These are phyloP conservation scores for Penicillium antarcticum DNA, from an alignment of 495 filamentous ascomycete genomes.

Conservation along the genomic window DNA sequence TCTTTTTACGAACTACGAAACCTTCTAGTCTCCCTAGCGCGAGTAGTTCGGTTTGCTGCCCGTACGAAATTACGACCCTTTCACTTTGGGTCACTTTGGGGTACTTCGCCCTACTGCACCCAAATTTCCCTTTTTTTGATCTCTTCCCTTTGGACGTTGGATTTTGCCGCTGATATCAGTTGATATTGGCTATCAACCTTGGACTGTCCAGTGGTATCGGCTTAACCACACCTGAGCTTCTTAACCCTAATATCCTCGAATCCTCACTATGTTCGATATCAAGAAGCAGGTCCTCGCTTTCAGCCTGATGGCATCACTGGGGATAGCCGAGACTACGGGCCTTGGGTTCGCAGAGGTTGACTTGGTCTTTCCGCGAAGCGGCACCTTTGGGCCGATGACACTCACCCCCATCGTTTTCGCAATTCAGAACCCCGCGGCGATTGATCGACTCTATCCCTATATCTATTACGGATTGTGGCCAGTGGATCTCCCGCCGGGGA, in stretches of 20 bases:
- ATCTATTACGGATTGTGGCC: constrained; percentile 1
- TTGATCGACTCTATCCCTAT: constrained; percentile 3
- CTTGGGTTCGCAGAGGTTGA: constrained; percentile 5
- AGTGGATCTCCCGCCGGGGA: not conserved
- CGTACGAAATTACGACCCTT: constrained; percentile 4
- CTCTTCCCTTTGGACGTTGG: not conserved
- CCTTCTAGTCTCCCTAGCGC: constrained; percentile 4
- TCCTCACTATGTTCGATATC: not conserved
- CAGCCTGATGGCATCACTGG: not conserved
- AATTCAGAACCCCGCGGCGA: constrained; percentile 1
- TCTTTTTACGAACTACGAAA: constrained; percentile 6
- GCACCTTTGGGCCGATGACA: constrained; percentile 5
- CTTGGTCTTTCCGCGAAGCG: constrained; percentile 5
- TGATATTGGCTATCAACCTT: constrained; percentile 1
- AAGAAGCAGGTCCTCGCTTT: not conserved
- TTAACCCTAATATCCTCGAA: not conserved
- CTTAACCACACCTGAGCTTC: not conserved
- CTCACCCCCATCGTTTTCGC: constrained; percentile 4
- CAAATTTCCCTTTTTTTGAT: constrained; percentile 2
- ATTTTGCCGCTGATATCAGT: constrained; percentile 1
- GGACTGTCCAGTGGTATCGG: not conserved
- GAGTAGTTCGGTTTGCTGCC: constrained; percentile 2
- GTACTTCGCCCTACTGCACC: constrained; percentile 3
- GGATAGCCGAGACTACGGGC: constrained; percentile 1
- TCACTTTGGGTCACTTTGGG: not conserved